phyloP scores from a whole-genome alignment of 495 filamentous ascomycete genomes.

The Lasiosphaeria miniovina region DNA sequence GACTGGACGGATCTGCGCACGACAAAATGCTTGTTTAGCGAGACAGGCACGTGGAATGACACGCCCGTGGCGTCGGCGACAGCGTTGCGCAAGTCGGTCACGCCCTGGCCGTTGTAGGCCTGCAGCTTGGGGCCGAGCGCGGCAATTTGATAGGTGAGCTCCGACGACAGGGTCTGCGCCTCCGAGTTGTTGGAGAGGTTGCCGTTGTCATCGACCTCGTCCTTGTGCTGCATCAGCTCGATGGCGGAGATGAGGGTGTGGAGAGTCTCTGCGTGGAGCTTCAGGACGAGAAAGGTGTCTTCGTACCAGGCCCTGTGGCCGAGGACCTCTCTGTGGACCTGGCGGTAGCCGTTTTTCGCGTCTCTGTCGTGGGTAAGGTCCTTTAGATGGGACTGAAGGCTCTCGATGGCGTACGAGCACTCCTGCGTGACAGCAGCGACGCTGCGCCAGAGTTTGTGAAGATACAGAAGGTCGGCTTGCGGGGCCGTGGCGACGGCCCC shows the following conservation, averaged over 20 bases:
- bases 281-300: conserved; percentile 4
- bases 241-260: not conserved
- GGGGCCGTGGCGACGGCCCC: not conserved
- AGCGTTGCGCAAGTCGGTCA: conserved; percentile 1
- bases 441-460: not conserved
- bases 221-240: not conserved
- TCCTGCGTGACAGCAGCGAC: not conserved
- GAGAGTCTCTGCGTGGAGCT: not conserved
- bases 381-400: not conserved
- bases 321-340: conserved; percentile 1
- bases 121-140: not conserved
- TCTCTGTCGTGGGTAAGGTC: not conserved
- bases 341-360: not conserved
- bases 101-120: not conserved
- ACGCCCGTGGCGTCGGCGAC: not conserved
- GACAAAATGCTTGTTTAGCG: conserved; percentile 6
- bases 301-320: conserved; percentile 1
- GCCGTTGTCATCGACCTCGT: not conserved
- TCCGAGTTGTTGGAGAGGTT: not conserved
- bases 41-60: not conserved
- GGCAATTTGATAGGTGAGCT: not conserved
- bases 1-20: conserved; percentile 4
- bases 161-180: not conserved
- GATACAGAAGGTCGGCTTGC: not conserved
- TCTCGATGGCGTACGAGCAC: not conserved